Evolutionary conservation across 1,284 basidiomycete species (phyloP), one percentile per base, ranked within the genome.

Genomic region (Jaminaea rosea): DNA sequence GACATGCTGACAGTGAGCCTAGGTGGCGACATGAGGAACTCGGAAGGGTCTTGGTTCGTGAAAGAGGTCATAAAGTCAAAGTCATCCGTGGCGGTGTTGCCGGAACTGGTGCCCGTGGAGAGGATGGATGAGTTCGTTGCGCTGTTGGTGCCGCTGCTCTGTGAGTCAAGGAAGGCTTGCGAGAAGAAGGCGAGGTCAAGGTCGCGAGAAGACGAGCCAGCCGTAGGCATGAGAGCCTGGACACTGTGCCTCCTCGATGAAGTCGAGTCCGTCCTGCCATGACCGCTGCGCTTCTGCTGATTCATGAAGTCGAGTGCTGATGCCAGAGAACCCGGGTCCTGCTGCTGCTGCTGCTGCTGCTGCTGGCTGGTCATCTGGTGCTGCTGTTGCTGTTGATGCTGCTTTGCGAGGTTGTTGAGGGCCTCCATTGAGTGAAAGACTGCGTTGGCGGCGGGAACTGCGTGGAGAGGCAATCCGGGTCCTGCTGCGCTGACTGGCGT

Each of bases 1-100:
- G 59, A 59, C 52, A 65, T 55, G 50, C 61, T 67, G 45, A 68
- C 63, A 2, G 64, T 68, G 24, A 66, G 54, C 26, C 65, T 58
- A 9, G 65, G 65, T 1, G 65, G 65, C n/a, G 65, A 68, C 52
- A 68, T 62, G 39, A 68, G 63, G 48, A 59, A 66, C 15, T 63
- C 64, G 32, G 52, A 42, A 21, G 23, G 49, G 23, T 46, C 26
- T 21, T 26, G 60, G 34, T 47, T 47, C 27, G 39, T 44, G 37
- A 44, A 42, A 15, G 49, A 46, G 0, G 50, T 21, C 41, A 42
- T 42, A 23, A 48, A 32, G 44, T 52, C 46, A 1, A 62, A 52
- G 29, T 52, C 26, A 23, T 41, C 47, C 2, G 26, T 29, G 2
- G 47, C 26, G n/a, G 44, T 44, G 55, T 50, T 49, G n/a, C 36